Evolutionary conservation across 371 early-diverging fungal genomes (phyloP), one percentile per base, ranked within the genome.

Genomic region (Mortierella sp.): DNA sequence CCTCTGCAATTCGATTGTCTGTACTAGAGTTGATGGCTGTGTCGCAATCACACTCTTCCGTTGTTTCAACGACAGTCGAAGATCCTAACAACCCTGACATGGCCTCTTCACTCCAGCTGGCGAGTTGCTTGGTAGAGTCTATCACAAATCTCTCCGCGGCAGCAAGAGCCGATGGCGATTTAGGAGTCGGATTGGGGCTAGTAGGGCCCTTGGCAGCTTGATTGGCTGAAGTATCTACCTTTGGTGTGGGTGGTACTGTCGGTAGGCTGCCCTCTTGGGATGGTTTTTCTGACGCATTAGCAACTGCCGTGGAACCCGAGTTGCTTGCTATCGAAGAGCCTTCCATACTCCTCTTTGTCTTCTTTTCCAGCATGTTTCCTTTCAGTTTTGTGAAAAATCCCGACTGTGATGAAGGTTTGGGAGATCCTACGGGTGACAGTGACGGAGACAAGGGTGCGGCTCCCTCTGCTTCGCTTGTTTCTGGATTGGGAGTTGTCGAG

Each of bases 361-460:
- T 56, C 39, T 53, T 62, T 12, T 67, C 63, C 34, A 57, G 17
- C 22, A 69, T 28, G 28, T 47, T 63, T n/a, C 54, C 59, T 22
- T 59, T 69, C n/a, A 73, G 41, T 13, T 59, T 73, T 4, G 73
- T 31, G 41, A 73, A 73, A 52, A 73, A 73, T 6, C 67, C 63
- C 13, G 57, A 45, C 8, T 50, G 44, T 48, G 68, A 7, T 1
- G 55, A 54, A 21, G 16, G 8, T 24, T 34, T 54, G 2, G 71
- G 71, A 25, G 66, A 64, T 22, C 47, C 17, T 28, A 29, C 44
- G 2, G 69, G 63, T 22, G 63, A 59, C 2, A 54, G 31, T 1
- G 55, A 27, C 3, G 52, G 28, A 13, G 54, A 52, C 27, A 16
- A 47, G 34, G 41, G 1, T 3, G 44, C 10, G 17, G 31, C 19